Evolutionary conservation across 805 yeast genomes (phyloP).

Genomic region (Cyberlindnera maritima): DNA sequence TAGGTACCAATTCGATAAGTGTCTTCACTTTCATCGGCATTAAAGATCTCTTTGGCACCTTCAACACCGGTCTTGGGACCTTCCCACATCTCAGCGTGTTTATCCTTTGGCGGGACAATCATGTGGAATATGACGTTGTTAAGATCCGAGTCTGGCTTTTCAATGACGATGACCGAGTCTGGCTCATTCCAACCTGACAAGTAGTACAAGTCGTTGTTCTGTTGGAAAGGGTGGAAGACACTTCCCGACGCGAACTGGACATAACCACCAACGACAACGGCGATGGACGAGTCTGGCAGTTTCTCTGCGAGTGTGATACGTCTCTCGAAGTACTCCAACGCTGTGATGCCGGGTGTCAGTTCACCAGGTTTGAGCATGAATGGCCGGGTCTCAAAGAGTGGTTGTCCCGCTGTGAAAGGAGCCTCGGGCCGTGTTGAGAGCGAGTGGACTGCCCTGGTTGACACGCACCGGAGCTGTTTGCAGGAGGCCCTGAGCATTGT

Average conservation of each 20-base stretch:
- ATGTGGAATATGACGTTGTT: constrained; percentile 63
- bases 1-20: constrained; percentile 42
- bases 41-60: constrained; percentile 80
- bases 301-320: constrained; percentile 54
- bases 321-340: constrained; percentile 76
- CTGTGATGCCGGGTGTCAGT: constrained; percentile 83
- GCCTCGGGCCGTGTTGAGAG: constrained; percentile 19
- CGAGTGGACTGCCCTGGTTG: not conserved
- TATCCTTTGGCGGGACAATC: constrained; percentile 83
- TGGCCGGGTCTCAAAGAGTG: constrained; percentile 82
- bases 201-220: constrained; percentile 83
- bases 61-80: constrained; percentile 87
- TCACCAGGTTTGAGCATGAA: constrained; percentile 71
- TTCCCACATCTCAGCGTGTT: constrained; percentile 86
- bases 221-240: constrained; percentile 90
- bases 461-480: not conserved
- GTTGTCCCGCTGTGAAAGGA: constrained; percentile 69
- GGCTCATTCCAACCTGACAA: constrained; percentile 94
- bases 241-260: constrained; percentile 83
- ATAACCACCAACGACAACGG: constrained; percentile 69
- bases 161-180: constrained; percentile 65
- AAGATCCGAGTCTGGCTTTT: constrained; percentile 52
- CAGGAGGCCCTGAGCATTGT: too few species aligned
- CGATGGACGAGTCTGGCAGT: constrained; percentile 63
- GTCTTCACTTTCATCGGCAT: constrained; percentile 73